A percentile compares a stretch with the other conserved stretches of the same genome.
Conservation (phyloP, 1,139 yeast species). For the Kodamaea sp. region DNA sequence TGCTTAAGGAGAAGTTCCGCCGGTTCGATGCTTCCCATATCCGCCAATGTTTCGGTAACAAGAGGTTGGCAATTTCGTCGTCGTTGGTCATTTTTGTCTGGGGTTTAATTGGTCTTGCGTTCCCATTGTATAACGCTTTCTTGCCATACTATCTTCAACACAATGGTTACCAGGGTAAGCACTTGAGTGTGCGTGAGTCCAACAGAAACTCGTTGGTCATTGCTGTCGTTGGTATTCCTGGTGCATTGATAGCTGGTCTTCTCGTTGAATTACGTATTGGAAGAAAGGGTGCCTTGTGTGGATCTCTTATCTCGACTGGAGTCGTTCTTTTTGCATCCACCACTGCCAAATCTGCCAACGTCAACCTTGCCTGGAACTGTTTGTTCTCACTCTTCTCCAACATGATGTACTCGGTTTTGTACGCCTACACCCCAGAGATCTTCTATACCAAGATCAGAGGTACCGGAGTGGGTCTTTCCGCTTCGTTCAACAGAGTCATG, state of each 20-base stretch:
- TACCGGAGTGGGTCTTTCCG: constrained; percentile 45
- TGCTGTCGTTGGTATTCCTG: constrained; percentile 45
- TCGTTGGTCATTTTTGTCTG: constrained; percentile 38
- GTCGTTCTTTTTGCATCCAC: constrained; percentile 43
- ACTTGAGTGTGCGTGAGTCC: constrained; percentile 36
- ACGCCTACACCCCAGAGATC: constrained; percentile 49
- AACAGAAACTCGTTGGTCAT: constrained; percentile 44
- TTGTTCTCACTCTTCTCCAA: constrained; percentile 42
- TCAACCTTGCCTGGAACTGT: constrained; percentile 47
- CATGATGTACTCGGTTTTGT: constrained; percentile 47
- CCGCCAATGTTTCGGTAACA: constrained; percentile 37
- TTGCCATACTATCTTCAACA: constrained; percentile 41
- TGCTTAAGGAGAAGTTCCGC: constrained; percentile 27
- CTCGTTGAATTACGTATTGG: constrained; percentile 42
- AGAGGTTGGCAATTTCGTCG: constrained; percentile 34
- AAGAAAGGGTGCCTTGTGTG: constrained; percentile 39
- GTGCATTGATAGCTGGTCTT: constrained; percentile 41
- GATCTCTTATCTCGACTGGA: constrained; percentile 39
- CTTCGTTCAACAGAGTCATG: constrained; percentile 42
- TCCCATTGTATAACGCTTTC: constrained; percentile 48
- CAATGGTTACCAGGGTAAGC: constrained; percentile 29
- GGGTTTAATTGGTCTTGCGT: constrained; percentile 49
- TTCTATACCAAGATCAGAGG: constrained; percentile 44
- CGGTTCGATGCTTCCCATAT: constrained; percentile 35
- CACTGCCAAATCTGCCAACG: constrained; percentile 41